Base-by-base conservation (phyloP, 164 flowering plant species). In the Vitis cinerea region DNA sequence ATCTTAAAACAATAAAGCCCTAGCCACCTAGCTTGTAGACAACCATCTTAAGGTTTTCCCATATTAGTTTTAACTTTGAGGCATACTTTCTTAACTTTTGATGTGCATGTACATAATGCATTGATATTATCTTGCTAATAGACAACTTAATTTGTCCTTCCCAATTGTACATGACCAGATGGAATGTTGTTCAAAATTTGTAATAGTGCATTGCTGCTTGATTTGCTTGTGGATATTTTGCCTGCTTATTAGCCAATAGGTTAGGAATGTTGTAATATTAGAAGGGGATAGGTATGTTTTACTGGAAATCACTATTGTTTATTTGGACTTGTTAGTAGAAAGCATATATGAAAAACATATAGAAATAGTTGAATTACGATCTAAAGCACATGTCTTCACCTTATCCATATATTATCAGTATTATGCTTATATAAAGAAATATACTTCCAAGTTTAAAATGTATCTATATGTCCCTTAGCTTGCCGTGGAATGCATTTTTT, bases 401-500 rank as follows among this genome's bases (percentile, higher is more conserved):
- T 61, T 50, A 30, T 58, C 30, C 5, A 23, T 31, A 67, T 58
- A 31, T 54, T 0, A 37, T 44, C 44, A 29, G 52, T 19, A 31
- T 71, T 19, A 3, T 3, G 8, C 37, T 10, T 68, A 57, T 4
- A 6, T 11, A 0, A 23, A 27, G 54, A 72, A 13, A 19, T 27
- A 14, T 49, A 4, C 11, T 65, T 59, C 16, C 50, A 4, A 61
- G 14, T 64, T 61, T 53, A 51, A 64, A 8, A 44, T 52, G 50
- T 65, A 13, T 27, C 53, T 68, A 9, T 30, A 13, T 70, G 63
- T 60, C 62, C 11, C 60, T 59, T 91, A 96, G 97, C 93, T 96
- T 75, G 99, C 98, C 61, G 97, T 96, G 78, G 99, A 96, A 87
- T 96, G 99, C 83, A 93, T 96, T 62, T 96, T 96, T 84, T 96